phyloP scores from a whole-genome alignment of 2,329 filamentous ascomycete genomes.

The Teratosphaeria pseudoeucalypti region DNA sequence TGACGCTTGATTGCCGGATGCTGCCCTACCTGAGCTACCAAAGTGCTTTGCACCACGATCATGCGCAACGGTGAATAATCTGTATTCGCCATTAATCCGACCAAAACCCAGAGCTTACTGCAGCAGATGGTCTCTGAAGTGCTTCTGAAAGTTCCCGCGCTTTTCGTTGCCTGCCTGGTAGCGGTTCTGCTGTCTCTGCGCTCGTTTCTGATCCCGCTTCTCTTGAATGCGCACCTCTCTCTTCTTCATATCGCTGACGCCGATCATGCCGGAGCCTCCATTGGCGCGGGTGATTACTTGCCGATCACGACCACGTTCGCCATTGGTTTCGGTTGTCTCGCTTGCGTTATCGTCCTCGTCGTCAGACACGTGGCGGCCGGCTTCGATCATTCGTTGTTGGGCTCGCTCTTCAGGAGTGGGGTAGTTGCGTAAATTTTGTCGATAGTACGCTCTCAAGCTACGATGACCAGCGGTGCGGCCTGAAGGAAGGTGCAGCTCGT shows the following conservation, averaged over 20 bases:
- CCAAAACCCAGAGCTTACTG: conserved; percentile 20
- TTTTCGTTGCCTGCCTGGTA: conserved; percentile 63
- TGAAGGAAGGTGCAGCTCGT: conserved; percentile 84
- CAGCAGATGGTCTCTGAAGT: conserved; percentile 49
- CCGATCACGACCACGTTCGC: conserved; percentile 22
- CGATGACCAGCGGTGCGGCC: conserved; percentile 85
- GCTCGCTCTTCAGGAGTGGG: conserved; percentile 68
- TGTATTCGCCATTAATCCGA: background rate
- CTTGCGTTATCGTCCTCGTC: conserved; percentile 37
- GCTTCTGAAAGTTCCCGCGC: conserved; percentile 66
- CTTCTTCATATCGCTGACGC: conserved; percentile 67
- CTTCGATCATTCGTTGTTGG: conserved; percentile 52
- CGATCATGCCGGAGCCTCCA: conserved; percentile 65
- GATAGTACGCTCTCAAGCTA: conserved; percentile 76
- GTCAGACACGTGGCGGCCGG: conserved; percentile 34
- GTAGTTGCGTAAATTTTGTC: conserved; percentile 82
- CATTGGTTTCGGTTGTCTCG: conserved; percentile 2
- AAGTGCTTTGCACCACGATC: background rate
- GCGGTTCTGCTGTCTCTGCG: conserved; percentile 40
- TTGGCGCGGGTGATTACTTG: conserved; percentile 54
- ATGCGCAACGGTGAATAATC: background rate
- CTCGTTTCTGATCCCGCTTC: conserved; percentile 56
- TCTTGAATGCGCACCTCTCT: conserved; percentile 55
- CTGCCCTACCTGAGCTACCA: background rate
- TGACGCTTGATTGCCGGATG: background rate